Conservation (phyloP, 768 basidiomycete species). For the Pholiota molesta region DNA sequence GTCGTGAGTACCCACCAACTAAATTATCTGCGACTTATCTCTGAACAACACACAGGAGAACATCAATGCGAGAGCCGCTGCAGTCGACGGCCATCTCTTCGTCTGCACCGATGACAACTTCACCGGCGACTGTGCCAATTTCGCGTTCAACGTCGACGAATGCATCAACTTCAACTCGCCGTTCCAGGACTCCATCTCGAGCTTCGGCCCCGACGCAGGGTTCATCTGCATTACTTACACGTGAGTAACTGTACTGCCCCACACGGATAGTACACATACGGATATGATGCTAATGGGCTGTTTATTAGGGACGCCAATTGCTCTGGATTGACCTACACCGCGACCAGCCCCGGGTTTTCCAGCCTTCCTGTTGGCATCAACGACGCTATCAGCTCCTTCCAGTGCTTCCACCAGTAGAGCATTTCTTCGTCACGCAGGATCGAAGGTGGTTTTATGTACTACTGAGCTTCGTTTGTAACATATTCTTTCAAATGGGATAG, state of each 20-base stretch:
- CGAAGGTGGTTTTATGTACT: background rate
- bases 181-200: slow-evolving; percentile 11
- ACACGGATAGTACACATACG: too few species aligned
- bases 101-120: slow-evolving; percentile 11
- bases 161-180: slow-evolving; percentile 11
- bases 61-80: background rate
- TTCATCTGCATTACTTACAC: slow-evolving; percentile 12
- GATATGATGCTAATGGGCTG: background rate
- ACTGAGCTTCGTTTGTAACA: background rate
- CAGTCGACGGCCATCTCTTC: slow-evolving; percentile 11
- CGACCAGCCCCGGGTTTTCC: background rate
- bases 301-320: slow-evolving; percentile 2
- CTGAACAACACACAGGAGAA: background rate
- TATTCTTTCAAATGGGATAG: background rate
- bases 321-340: slow-evolving; percentile 5
- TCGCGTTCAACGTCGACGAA: slow-evolving; percentile 7
- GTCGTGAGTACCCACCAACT: background rate
- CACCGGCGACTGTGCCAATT: slow-evolving; percentile 6
- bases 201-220: slow-evolving; percentile 10
- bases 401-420: slow-evolving; percentile 10
- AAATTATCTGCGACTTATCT: background rate
- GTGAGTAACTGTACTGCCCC: background rate
- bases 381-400: slow-evolving; percentile 9
- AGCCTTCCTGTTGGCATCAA: slow-evolving; percentile 8
- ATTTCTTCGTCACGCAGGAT: background rate